Evolutionary conservation across 768 basidiomycete species (phyloP), one percentile per base, ranked within the genome.

Genomic region (Leccinum imitatum): DNA sequence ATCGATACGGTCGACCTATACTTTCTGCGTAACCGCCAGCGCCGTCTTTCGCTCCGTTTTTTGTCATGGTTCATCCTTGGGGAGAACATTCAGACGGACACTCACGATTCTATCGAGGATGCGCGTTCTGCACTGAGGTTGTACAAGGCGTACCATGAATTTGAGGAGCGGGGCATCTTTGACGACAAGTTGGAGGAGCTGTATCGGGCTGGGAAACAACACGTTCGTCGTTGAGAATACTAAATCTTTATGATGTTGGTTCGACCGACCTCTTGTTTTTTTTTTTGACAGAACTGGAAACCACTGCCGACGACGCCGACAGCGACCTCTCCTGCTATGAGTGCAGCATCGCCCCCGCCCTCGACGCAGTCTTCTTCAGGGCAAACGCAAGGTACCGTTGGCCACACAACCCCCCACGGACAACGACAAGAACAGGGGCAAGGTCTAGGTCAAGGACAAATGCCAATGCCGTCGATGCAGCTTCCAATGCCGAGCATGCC

Each of bases 91-190:
- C 96, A 98, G 73, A 90, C 84, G 3, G 93, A 94, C 21, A 92
- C 87, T 13, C 96, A 99, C 72, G 97, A 98, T 73, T 98, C 95
- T n/a, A 96, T 99, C 65, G 97, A 99, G 73, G 96, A 98, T 68
- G 93, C 95, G 0, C 82, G 85, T 7, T 92, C 90, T 6, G 95
- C 96, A 1, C 77, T 97, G 31, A 81, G 87, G 64, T 78, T 98
- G 33, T 97, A 91, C 76, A 89, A 93, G 71, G 86, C 88, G 3
- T 93, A 89, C 71, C 82, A 86, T 19, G 79, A 84, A 33, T 86
- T 93, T 52, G 89, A 95, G 69, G 87, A 82, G 30, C 80, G 85
- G 50, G 89, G 87, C 1, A 71, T 82, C 5, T 96, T 97, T 72
- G 93, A 96, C 63, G 83, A 89, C 58, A 92, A 93, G 63, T 79